Evolutionary conservation across 2,329 filamentous ascomycete genomes (phyloP).

Genomic region (Kalaharituber pfeilii): DNA sequence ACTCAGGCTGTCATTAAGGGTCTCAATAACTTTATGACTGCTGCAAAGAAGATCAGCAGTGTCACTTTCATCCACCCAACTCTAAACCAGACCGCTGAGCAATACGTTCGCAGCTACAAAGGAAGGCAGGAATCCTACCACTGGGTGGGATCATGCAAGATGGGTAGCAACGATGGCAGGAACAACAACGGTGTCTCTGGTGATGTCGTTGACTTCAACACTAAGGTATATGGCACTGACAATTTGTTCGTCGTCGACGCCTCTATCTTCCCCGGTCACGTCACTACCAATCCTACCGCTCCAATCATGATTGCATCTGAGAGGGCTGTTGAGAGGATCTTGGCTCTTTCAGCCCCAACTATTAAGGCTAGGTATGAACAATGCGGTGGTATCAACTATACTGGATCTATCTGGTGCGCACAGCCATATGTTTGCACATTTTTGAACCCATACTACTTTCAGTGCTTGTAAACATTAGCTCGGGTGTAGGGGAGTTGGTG

Average conservation of each 20-base stretch:
- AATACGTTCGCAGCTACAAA: constrained; percentile 18
- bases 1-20: constrained; percentile 45
- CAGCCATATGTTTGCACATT: constrained; percentile 11
- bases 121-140: constrained; percentile 23
- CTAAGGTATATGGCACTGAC: constrained; percentile 48
- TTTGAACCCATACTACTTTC: constrained; percentile 18
- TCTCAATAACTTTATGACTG: constrained; percentile 42
- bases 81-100: constrained; percentile 35
- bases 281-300: constrained; percentile 49
- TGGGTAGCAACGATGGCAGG: constrained; percentile 41
- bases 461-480: constrained; percentile 7
- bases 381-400: constrained; percentile 20
- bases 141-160: constrained; percentile 39
- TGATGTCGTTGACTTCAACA: constrained; percentile 45
- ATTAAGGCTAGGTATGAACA: constrained; percentile 16
- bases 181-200: constrained; percentile 31
- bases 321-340: constrained; percentile 38
- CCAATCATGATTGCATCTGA: constrained; percentile 48
- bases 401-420: constrained; percentile 13
- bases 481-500: not conserved
- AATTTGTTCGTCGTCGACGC: constrained; percentile 53
- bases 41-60: constrained; percentile 36
- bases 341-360: constrained; percentile 21
- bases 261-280: constrained; percentile 50
- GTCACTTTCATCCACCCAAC: constrained; percentile 42